Percentiles rank a stretch among this genome's conserved stretches.
Evolutionary conservation across 306 rosid species (phyloP).

Genomic region (Castanea crenata): DNA sequence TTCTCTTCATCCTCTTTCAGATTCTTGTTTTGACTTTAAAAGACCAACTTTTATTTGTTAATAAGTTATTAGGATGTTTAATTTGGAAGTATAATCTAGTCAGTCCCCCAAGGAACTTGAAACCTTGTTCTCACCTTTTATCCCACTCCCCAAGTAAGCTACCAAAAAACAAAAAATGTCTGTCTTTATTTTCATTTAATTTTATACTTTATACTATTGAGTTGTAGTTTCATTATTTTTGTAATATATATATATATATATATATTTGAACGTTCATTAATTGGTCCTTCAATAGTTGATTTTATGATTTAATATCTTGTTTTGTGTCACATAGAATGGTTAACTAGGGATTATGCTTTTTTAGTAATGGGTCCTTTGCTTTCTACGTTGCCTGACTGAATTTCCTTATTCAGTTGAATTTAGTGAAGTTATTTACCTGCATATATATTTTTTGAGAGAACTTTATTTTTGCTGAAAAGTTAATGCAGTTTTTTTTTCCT

Average conservation of each 20-base stretch:
- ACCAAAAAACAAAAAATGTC: background rate
- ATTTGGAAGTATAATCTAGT: background rate
- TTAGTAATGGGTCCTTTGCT: background rate
- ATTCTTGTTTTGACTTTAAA: conserved; percentile 1
- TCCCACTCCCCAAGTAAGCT: background rate
- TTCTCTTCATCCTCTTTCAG: conserved; percentile 10
- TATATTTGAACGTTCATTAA: background rate
- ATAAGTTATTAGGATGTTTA: background rate
- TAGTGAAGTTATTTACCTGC: background rate
- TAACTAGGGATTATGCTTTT: background rate
- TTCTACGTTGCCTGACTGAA: background rate
- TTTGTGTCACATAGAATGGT: background rate
- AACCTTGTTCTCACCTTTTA: background rate
- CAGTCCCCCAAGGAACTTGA: background rate
- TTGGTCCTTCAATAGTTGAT: background rate
- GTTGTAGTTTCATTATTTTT: background rate
- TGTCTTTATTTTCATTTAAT: background rate
- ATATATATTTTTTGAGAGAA: background rate
- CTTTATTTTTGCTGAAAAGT: background rate
- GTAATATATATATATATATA: background rate
- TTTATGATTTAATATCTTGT: background rate
- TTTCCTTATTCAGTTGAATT: background rate
- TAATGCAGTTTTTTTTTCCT: background rate
- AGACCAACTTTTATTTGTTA: background rate
- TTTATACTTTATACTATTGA: background rate